These are phyloP conservation scores for Sporobolomyces roseus DNA, from an alignment of 768 basidiomycete species.

Conservation along the genomic window DNA sequence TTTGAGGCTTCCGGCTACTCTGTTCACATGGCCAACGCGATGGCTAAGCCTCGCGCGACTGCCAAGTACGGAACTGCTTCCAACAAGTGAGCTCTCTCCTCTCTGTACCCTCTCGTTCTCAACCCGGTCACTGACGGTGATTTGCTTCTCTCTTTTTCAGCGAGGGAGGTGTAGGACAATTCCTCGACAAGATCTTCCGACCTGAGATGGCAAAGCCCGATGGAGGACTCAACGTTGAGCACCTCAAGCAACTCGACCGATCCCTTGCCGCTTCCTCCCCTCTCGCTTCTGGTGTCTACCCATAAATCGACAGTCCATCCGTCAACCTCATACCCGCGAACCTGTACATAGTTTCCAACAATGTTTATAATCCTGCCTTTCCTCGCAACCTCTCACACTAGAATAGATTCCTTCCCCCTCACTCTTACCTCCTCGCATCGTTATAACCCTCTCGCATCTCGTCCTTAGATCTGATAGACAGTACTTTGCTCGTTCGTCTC, in stretches of 20 bases:
- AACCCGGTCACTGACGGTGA: neutral
- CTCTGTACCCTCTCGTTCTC: neutral
- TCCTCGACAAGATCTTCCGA: constrained; percentile 42
- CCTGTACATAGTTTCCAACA: constrained; percentile 13
- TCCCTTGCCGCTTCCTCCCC: constrained; percentile 16
- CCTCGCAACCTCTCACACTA: neutral
- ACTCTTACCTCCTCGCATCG: neutral
- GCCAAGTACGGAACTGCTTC: constrained; percentile 37
- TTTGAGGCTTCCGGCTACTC: constrained; percentile 37
- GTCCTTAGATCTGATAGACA: neutral
- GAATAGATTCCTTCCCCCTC: neutral
- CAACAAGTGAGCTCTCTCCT: constrained; percentile 24
- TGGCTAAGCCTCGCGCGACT: constrained; percentile 33
- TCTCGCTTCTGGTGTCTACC: constrained; percentile 34
- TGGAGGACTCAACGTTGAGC: constrained; percentile 21
- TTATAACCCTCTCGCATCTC: neutral
- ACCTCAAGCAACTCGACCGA: constrained; percentile 33
- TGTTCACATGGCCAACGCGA: constrained; percentile 40
- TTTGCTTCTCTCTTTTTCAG: neutral
- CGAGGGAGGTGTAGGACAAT: constrained; percentile 42
- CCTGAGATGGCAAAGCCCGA: constrained; percentile 18
- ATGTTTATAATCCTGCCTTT: neutral
- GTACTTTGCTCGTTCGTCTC: neutral
- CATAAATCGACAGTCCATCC: neutral
- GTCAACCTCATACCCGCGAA: neutral